Base-by-base conservation (phyloP, 352 stramenopile species). In the Globisporangium alternatum region DNA sequence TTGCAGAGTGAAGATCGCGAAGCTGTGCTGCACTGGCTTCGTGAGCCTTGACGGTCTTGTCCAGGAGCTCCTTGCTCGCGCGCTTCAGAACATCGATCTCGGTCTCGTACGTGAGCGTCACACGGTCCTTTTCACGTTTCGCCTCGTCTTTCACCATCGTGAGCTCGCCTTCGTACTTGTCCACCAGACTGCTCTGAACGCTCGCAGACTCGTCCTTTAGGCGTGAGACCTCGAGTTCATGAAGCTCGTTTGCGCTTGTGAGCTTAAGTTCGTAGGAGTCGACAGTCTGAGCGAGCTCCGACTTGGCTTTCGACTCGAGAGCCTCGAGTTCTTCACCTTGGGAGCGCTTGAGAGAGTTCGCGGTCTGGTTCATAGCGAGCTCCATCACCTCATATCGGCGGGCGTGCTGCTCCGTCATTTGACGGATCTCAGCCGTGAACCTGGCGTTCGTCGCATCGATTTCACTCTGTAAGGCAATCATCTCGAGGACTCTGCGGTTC, bases 81-180 rank as follows among this genome's bases (percentile, higher is more conserved):
- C 64, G 62, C 21, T 71, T 83, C 13, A 86, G 47, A 1, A 62
- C 33, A 28, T 86, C 76, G 7, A 90, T 45, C 22, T 88, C 62
- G 1, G 77, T 78, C 39, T 89, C 81, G 56, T 89, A 86, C 25
- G 66, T 57, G 43, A 86, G 62, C 43, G 56, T 53, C 9, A 73
- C 12, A 7, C 28, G 56, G 13, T 76, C 70, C 8, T 60, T 54
- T 39, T 76, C 72, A 45, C 64, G 64, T 22, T 62, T 66, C 21
- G 15, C 25, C 3, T 73, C 60, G 7, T 70, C 62, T 22, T 48
- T 48, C 13, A 62, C 1, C 13, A 30, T 21, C 5, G 56, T 19
- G 8, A 75, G 35, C 25, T 72, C 58, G 7, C 51, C 17, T 10
- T 71, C 62, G 30, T 74, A 62, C 31, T 64, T 59, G 22, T 65